These are phyloP conservation scores for Colletotrichum falcatum DNA, from an alignment of 2,329 filamentous ascomycete genomes.

Conservation along the genomic window DNA sequence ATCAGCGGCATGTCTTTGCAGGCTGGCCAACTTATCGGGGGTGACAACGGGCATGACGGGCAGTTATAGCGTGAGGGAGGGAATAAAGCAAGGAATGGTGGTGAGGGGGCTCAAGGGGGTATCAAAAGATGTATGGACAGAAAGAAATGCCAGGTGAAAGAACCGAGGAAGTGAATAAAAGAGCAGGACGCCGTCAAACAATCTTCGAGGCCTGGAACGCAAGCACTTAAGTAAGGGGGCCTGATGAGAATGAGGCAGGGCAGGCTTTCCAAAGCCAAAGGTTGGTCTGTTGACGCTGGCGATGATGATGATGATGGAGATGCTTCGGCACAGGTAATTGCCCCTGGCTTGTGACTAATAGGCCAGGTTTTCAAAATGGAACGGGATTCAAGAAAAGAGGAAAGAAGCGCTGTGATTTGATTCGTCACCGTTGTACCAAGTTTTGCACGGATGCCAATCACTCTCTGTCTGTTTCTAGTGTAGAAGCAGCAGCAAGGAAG, in stretches of 20 bases:
- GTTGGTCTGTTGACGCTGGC: background rate
- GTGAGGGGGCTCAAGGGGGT: slow-evolving; percentile 31
- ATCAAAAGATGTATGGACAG: slow-evolving; percentile 37
- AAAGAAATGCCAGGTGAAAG: slow-evolving; percentile 20
- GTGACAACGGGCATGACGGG: slow-evolving; percentile 86
- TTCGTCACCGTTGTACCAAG: slow-evolving; percentile 21
- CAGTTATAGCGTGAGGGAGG: background rate
- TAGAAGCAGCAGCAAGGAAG: background rate
- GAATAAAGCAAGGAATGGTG: background rate
- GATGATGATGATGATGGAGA: slow-evolving; percentile 3
- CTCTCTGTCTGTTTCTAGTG: slow-evolving; percentile 3
- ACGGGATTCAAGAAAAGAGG: slow-evolving; percentile 5
- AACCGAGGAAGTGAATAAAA: slow-evolving; percentile 1
- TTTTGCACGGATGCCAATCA: slow-evolving; percentile 14
- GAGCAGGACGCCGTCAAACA: background rate
- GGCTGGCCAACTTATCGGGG: slow-evolving; percentile 87
- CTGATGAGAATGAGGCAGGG: too few relatives aligned
- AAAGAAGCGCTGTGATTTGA: slow-evolving; percentile 29
- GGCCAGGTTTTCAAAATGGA: background rate
- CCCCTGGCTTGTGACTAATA: slow-evolving; percentile 30
- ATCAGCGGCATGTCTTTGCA: slow-evolving; percentile 88
- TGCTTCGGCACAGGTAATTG: slow-evolving; percentile 27
- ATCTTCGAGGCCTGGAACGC: background rate
- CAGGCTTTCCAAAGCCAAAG: background rate
- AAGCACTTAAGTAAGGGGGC: background rate